Percentiles rank a stretch among this genome's conserved stretches.
These are phyloP conservation scores for Graphiopsis chlorocephala DNA, from an alignment of 2,329 filamentous ascomycete species.

Conservation along the genomic window DNA sequence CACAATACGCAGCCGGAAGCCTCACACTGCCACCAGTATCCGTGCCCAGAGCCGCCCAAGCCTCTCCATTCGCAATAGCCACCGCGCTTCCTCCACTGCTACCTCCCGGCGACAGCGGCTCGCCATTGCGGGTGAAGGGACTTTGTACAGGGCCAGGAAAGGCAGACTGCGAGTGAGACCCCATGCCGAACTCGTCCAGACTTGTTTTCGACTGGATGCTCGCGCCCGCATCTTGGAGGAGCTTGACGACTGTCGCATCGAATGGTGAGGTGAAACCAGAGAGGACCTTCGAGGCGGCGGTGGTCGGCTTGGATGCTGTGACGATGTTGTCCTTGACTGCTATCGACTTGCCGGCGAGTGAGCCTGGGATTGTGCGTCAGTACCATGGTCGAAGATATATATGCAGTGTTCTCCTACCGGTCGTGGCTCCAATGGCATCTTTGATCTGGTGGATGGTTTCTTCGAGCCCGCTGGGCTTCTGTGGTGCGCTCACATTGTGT, in stretches of 20 bases:
- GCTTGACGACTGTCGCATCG: conserved; percentile 74
- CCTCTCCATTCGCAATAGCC: conserved; percentile 66
- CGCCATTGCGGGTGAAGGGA: conserved; percentile 37
- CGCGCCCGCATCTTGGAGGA: conserved; percentile 63
- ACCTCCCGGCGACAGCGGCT: conserved; percentile 68
- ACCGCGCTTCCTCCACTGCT: conserved; percentile 93
- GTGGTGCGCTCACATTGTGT: conserved; percentile 8
- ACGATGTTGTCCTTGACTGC: conserved; percentile 54
- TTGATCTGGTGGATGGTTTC: neutral
- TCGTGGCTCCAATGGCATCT: neutral
- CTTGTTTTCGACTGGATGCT: conserved; percentile 77
- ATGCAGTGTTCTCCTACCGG: neutral
- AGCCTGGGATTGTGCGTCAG: neutral
- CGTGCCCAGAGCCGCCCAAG: conserved; percentile 74
- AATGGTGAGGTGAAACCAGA: conserved; percentile 68
- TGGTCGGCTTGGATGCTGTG: conserved; percentile 56
- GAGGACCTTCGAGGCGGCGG: conserved; percentile 78
- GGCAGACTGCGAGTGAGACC: conserved; percentile 73
- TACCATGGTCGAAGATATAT: neutral
- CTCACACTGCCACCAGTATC: conserved; percentile 90
- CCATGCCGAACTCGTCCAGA: conserved; percentile 96
- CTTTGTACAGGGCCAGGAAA: conserved; percentile 64
- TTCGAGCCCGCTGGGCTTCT: conserved; percentile 9
- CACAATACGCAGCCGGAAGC: conserved; percentile 82
- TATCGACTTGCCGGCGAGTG: conserved; percentile 37